A percentile compares a stretch with the other conserved stretches of the same genome.
phyloP scores from a whole-genome alignment of 352 stramenopile species.

The Globisporangium spinosum region DNA sequence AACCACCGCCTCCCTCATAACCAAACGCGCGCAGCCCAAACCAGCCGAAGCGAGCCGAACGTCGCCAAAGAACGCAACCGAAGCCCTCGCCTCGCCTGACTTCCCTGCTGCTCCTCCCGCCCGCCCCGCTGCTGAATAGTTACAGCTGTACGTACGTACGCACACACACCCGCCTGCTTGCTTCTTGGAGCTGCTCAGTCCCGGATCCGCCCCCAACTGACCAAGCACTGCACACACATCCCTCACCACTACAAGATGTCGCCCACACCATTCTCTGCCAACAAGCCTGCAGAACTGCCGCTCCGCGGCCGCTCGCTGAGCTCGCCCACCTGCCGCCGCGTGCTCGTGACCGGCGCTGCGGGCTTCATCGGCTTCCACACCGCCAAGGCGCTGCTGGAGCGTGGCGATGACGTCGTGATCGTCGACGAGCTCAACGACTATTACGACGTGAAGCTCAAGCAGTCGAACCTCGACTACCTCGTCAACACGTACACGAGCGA shows the following conservation, averaged over 20 bases:
- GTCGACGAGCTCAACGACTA: slow-evolving; percentile 99
- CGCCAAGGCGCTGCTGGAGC: slow-evolving; percentile 78
- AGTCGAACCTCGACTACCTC: slow-evolving; percentile 91
- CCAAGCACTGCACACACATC: background rate
- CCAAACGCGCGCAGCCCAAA: background rate
- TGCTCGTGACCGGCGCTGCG: slow-evolving; percentile 91
- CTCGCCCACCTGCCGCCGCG: background rate
- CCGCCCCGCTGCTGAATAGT: background rate
- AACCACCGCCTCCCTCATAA: background rate
- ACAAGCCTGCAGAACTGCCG: slow-evolving; percentile 13
- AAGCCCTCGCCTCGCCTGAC: background rate
- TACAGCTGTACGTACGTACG: background rate
- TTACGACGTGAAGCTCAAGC: slow-evolving; percentile 97
- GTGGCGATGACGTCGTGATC: slow-evolving; percentile 92
- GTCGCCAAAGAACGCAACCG: slow-evolving; percentile 4
- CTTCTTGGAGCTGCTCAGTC: background rate
- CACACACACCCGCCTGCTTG: background rate
- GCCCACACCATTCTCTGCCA: slow-evolving; percentile 24
- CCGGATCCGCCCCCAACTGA: background rate
- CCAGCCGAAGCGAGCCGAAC: slow-evolving; percentile 8
- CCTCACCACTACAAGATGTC: slow-evolving; percentile 16
- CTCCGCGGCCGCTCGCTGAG: slow-evolving; percentile 11
- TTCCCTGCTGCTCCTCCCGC: background rate
- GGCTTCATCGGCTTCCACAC: slow-evolving; percentile 98
- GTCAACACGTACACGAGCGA: slow-evolving; percentile 40